Evolutionary conservation across 495 filamentous ascomycete species (phyloP), one percentile per base, ranked within the genome.

Genomic region (Penicillium pancosmium): DNA sequence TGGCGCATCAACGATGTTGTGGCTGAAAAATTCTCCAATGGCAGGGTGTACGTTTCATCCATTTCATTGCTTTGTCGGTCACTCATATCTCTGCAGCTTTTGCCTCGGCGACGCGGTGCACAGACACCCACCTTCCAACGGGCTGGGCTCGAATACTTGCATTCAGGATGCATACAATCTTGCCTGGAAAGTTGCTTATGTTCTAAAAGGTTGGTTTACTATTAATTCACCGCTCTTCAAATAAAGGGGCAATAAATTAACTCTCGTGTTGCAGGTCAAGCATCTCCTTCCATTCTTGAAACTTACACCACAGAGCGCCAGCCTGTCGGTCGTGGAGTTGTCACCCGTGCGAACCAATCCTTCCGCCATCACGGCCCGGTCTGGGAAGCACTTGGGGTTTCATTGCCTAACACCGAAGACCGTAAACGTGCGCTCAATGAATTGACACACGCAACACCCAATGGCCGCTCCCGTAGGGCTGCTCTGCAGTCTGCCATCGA

Each of bases 91-190:
- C 72, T 2, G 68, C 70, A 36, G 77, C 52, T 84, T 81, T 62
- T 80, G 80, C 52, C 67, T 84, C 12, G 80, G 81, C 16, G 82
- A 83, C 63, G 79, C 79, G 0, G 76, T 78, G 5, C 81, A 84
- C 56, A 73, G 80, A 1, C 82, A 85, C 55, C 80, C 81, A 1
- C 80, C 80, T 8, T 64, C 75, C 1, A 80, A 81, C 56, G 80
- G 79, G 0, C 75, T 82, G 2, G 82, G 82, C 11, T 75, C 71
- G 16, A 85, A 85, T 51, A 83, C 79, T 15, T 83, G 80, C 57
- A 74, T 84, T 6, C 79, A 83, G 70, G 82, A 85, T 59, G 76
- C 80, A 0, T 82, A 74, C 57, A 84, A 85, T 51, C 62, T 85
- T 11, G 81, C 82, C 10, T 85, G 82, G 82, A 85, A 85, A 54